phyloP scores from a whole-genome alignment of 768 basidiomycete species.

The Boletus huronensis region DNA sequence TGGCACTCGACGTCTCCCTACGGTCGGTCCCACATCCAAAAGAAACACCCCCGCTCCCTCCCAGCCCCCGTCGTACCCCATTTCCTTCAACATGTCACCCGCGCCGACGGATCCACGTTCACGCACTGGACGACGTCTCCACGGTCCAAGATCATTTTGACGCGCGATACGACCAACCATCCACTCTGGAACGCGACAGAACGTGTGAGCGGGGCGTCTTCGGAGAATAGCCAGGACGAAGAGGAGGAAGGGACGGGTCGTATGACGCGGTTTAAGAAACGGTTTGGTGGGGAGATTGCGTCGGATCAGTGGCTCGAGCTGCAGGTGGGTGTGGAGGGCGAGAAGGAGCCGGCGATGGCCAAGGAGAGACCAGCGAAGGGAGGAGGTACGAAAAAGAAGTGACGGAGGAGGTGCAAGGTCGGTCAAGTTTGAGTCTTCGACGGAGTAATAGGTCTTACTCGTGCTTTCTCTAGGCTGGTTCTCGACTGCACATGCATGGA shows the following conservation, averaged over 20 bases:
- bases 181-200: slow-evolving; percentile 78
- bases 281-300: slow-evolving; percentile 55
- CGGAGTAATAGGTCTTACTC: background rate
- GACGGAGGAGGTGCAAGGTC: background rate
- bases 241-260: slow-evolving; percentile 72
- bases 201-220: slow-evolving; percentile 45
- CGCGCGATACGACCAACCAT: slow-evolving; percentile 86
- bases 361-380: slow-evolving; percentile 19
- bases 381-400: slow-evolving; percentile 19
- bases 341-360: slow-evolving; percentile 25
- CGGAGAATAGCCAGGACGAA: slow-evolving; percentile 50
- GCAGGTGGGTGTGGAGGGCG: slow-evolving; percentile 26
- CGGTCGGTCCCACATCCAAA: slow-evolving; percentile 81
- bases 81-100: slow-evolving; percentile 81
- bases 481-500: background rate
- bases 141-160: slow-evolving; percentile 67
- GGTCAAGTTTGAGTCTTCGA: background rate
- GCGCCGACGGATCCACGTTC: slow-evolving; percentile 86
- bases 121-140: slow-evolving; percentile 89
- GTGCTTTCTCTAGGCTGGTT: background rate
- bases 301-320: slow-evolving; percentile 30
- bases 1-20: slow-evolving; percentile 71
- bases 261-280: slow-evolving; percentile 74
- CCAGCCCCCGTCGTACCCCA: slow-evolving; percentile 84
- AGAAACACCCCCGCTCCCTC: slow-evolving; percentile 59